Percentiles rank a stretch among this genome's conserved stretches.
phyloP scores from a whole-genome alignment of 2,329 filamentous ascomycete genomes.

The Diaporthe amygdali region DNA sequence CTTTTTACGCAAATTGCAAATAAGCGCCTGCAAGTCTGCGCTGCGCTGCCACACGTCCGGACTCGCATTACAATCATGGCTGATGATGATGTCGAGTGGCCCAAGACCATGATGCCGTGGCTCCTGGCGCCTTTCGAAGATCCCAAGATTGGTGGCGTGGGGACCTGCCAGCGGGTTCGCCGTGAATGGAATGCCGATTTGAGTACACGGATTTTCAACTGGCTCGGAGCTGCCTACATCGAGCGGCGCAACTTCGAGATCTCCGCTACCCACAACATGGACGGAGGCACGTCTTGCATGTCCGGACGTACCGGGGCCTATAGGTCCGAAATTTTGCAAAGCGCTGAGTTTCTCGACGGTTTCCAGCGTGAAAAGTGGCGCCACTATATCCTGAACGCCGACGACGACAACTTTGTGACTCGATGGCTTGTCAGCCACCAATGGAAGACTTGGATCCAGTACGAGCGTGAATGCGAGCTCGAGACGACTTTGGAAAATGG shows the following conservation, averaged over 20 bases:
- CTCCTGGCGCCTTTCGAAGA: slow-evolving; percentile 93
- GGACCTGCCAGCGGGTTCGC: slow-evolving; percentile 86
- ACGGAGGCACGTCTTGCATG: slow-evolving; percentile 95
- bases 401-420: slow-evolving; percentile 98
- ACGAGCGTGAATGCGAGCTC: slow-evolving; percentile 87
- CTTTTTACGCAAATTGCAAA: slow-evolving; percentile 85
- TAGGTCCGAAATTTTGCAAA: slow-evolving; percentile 84
- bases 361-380: slow-evolving; percentile 94
- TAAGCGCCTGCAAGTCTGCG: slow-evolving; percentile 92
- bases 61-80: slow-evolving; percentile 90
- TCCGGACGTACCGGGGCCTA: slow-evolving; percentile 94
- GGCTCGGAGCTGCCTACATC: slow-evolving; percentile 89
- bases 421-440: slow-evolving; percentile 91
- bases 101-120: slow-evolving; percentile 84
- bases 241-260: slow-evolving; percentile 96
- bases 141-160: slow-evolving; percentile 82
- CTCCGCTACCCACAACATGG: slow-evolving; percentile 91
- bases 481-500: slow-evolving; percentile 93
- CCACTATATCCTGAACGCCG: slow-evolving; percentile 88
- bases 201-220: slow-evolving; percentile 76
- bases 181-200: slow-evolving; percentile 67
- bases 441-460: slow-evolving; percentile 96
- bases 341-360: slow-evolving; percentile 82
- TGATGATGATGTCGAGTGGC: slow-evolving; percentile 96
- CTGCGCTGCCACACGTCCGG: slow-evolving; percentile 83